Conservation (phyloP, 2,329 filamentous ascomycete species). For the Cladophialophora bantiana region DNA sequence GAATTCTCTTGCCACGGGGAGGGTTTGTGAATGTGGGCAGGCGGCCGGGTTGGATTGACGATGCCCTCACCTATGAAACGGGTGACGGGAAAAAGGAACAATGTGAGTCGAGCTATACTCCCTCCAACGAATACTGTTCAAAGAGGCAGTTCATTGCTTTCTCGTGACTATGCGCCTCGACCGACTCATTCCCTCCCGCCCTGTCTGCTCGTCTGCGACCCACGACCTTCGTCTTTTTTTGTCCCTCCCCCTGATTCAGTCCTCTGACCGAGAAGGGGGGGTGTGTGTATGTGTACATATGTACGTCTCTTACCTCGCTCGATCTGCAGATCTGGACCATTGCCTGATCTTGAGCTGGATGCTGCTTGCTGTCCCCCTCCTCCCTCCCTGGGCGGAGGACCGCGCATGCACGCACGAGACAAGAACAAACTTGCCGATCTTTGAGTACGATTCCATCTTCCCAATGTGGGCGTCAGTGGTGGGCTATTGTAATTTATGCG, state of each 20-base stretch:
- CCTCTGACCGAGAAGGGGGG: not conserved
- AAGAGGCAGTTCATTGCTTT: not conserved
- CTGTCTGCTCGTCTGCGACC: conserved; percentile 9
- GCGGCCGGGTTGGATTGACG: conserved; percentile 4
- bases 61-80: not conserved
- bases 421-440: conserved; percentile 54
- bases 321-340: conserved; percentile 45
- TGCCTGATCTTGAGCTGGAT: conserved; percentile 52
- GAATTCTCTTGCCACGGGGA: not conserved
- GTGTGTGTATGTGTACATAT: not conserved
- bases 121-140: not conserved
- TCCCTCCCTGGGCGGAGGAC: not conserved
- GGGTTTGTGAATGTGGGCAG: not conserved
- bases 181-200: not conserved
- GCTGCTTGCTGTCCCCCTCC: conserved; percentile 43
- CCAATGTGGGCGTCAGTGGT: conserved; percentile 15
- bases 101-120: not conserved
- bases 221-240: not conserved
- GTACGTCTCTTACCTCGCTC: conserved; percentile 61
- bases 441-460: conserved; percentile 59
- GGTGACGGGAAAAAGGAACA: not conserved
- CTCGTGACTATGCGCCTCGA: not conserved
- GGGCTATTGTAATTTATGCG: conserved; percentile 41
- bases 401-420: conserved; percentile 55
- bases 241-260: not conserved